Evolutionary conservation across 352 stramenopile genomes (phyloP), one percentile per base, ranked within the genome.

Genomic region (Globisporangium solare): DNA sequence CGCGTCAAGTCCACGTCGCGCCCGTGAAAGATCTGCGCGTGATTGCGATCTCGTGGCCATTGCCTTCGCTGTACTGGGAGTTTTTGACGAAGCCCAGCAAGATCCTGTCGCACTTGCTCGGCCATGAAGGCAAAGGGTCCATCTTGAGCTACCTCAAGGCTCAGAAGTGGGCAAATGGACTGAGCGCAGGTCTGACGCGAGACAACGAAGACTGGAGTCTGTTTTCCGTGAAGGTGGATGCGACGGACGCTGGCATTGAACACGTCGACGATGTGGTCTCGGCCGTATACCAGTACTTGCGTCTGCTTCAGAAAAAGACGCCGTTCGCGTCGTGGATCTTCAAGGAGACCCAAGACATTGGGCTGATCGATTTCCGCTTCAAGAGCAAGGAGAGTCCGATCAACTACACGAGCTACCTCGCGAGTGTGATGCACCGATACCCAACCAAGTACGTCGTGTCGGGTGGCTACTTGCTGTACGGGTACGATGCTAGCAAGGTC

Each of bases 51-150:
- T 73, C 79, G 37, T 96, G 83, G 83, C 76, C 73, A 6, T 57
- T 88, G 49, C 72, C 79, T 47, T 35, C 27, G 27, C 27, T 35
- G 3, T 35, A 35, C 7, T 35, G 27, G 27, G 27, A 35, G 27
- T 35, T 35, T 35, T 35, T 35, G 27, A 35, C 27, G 27, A 35
- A 35, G 27, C 27, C 27, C 27, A 35, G 27, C 27, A 35, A 35
- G 7, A 35, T 35, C 10, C 68, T 98, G 35, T 84, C 80, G 27
- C 92, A 98, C 64, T 71, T 98, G 17, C 70, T 98, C 31, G 96
- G 96, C 0, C 93, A 98, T 65, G 96, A 99, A 83, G 93, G 88
- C 18, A 68, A 68, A 0, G 91, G 89, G 13, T 98, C 93, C 1
- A 78, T 99, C 46, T 56, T 99, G 24, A 96, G 88, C 31, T 93